These are phyloP conservation scores for Paxillus rubicundulus DNA, from an alignment of 768 basidiomycete species.

Conservation along the genomic window DNA sequence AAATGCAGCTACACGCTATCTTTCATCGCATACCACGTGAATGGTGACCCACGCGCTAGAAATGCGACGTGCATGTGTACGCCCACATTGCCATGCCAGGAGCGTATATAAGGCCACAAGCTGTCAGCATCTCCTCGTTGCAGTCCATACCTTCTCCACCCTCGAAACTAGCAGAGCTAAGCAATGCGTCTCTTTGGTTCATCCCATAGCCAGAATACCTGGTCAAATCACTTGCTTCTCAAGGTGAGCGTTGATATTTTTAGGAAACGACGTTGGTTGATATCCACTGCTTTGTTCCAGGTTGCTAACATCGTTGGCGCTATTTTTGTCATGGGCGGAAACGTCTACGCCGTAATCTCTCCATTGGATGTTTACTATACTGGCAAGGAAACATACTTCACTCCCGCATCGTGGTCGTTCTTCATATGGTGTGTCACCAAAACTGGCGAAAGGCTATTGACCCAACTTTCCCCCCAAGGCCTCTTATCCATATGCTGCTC, in stretches of 20 bases:
- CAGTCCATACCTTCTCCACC: slow-evolving; percentile 6
- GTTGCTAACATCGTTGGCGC: slow-evolving; percentile 57
- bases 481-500: slow-evolving; percentile 62
- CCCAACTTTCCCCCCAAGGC: slow-evolving; percentile 34
- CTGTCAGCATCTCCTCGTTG: slow-evolving; percentile 10
- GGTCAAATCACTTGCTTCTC: slow-evolving; percentile 51
- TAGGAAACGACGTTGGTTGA: slow-evolving; percentile 3
- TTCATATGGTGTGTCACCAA: slow-evolving; percentile 49
- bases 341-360: slow-evolving; percentile 58
- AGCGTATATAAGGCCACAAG: slow-evolving; percentile 25
- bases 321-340: slow-evolving; percentile 55
- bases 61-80: slow-evolving; percentile 28
- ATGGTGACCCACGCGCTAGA: slow-evolving; percentile 17
- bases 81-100: slow-evolving; percentile 11
- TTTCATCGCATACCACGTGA: slow-evolving; percentile 22
- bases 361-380: slow-evolving; percentile 46
- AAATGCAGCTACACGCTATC: neutral
- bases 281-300: slow-evolving; percentile 21
- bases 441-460: neutral
- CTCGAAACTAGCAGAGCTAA: neutral
- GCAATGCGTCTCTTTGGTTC: slow-evolving; percentile 24
- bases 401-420: slow-evolving; percentile 62
- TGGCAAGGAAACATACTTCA: slow-evolving; percentile 64
- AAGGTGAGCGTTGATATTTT: slow-evolving; percentile 40
- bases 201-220: slow-evolving; percentile 27